A percentile compares a stretch with the other conserved stretches of the same genome.
These are phyloP conservation scores for Rosa persica DNA, from an alignment of 306 rosid species.

Conservation along the genomic window DNA sequence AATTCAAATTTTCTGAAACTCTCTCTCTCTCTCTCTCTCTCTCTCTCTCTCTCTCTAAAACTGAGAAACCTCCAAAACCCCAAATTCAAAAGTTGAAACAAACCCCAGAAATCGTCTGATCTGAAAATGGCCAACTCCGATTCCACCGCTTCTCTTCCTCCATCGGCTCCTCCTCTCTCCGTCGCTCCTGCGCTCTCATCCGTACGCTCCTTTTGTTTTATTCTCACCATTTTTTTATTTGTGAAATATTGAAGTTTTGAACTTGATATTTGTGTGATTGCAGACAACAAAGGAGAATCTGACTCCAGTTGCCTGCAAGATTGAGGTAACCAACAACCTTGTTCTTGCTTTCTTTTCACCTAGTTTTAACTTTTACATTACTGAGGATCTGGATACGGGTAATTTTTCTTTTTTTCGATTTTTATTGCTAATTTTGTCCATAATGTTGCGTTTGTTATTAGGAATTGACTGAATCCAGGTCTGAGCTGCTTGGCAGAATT, in stretches of 20 bases:
- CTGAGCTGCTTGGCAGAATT: slow-evolving; percentile 79
- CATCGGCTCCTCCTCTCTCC: slow-evolving; percentile 25
- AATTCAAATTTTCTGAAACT: neutral
- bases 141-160: neutral
- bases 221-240: neutral
- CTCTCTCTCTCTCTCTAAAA: neutral
- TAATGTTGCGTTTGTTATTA: slow-evolving; percentile 29
- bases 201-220: slow-evolving; percentile 21
- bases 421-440: neutral
- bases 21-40: neutral
- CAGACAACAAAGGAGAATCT: slow-evolving; percentile 74
- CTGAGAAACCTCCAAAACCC: neutral
- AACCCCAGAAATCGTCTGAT: neutral
- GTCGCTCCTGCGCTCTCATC: slow-evolving; percentile 30
- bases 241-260: neutral
- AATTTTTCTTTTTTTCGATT: neutral
- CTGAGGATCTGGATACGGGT: neutral
- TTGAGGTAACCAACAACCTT: slow-evolving; percentile 45
- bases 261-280: slow-evolving; percentile 2
- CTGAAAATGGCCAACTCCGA: slow-evolving; percentile 38
- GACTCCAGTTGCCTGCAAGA: slow-evolving; percentile 65
- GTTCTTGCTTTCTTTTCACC: too few species aligned
- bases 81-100: neutral
- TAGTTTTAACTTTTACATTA: neutral
- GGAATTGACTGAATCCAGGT: slow-evolving; percentile 90